Conservation (phyloP, 768 basidiomycete genomes). For the Boletellus ananas region DNA sequence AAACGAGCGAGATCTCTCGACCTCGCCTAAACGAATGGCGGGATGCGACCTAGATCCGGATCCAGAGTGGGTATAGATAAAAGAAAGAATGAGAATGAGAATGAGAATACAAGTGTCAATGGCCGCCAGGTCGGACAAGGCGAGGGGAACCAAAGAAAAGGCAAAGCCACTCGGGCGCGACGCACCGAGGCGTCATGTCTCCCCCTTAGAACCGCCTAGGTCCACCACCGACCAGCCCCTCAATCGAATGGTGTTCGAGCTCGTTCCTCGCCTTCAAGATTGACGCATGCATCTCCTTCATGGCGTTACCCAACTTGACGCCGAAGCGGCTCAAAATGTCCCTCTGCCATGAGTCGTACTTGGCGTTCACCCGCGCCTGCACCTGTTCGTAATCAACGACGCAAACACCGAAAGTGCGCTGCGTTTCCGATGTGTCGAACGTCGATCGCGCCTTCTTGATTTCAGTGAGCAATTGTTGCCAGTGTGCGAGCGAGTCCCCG, state of each 20-base stretch:
- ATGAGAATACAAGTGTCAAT: not conserved
- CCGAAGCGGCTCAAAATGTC: conserved; percentile 93
- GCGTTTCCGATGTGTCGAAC: conserved; percentile 95
- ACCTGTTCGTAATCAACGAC: conserved; percentile 98
- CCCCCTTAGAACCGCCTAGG: conserved; percentile 46
- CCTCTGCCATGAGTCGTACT: conserved; percentile 97
- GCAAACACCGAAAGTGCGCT: conserved; percentile 88
- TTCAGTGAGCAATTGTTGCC: conserved; percentile 94
- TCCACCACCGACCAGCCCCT: conserved; percentile 67
- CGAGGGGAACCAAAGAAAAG: not conserved
- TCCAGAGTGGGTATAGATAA: conserved; percentile 15
- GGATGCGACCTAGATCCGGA: conserved; percentile 9
- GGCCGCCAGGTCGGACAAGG: not conserved
- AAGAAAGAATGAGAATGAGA: not conserved
- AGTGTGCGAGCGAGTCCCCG: conserved; percentile 88
- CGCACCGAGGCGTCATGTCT: too few species aligned
- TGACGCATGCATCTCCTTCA: conserved; percentile 96
- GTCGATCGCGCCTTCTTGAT: conserved; percentile 96
- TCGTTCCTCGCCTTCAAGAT: conserved; percentile 94
- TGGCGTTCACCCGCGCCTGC: conserved; percentile 94
- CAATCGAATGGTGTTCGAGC: conserved; percentile 94
- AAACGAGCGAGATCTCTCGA: conserved; percentile 2
- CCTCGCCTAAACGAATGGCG: not conserved
- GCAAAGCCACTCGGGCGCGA: not conserved
- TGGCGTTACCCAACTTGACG: conserved; percentile 85